phyloP scores from a whole-genome alignment of 2,329 filamentous ascomycete species.

The Trichoderma sp. region DNA sequence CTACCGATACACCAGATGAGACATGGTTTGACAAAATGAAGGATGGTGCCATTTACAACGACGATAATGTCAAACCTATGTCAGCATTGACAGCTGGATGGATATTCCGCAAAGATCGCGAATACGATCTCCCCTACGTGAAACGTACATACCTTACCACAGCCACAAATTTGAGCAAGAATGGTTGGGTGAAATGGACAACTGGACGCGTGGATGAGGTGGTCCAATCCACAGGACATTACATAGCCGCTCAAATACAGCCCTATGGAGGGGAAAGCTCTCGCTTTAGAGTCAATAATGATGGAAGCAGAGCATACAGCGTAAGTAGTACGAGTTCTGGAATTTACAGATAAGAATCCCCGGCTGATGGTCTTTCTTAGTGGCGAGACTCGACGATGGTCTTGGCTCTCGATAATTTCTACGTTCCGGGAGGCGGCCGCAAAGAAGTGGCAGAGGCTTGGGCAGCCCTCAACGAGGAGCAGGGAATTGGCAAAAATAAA shows the following conservation, averaged over 20 bases:
- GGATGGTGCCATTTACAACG: constrained; percentile 28
- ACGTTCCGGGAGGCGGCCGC: constrained; percentile 29
- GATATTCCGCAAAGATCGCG: constrained; percentile 45
- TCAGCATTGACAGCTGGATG: constrained; percentile 43
- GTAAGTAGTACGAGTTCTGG: constrained; percentile 44
- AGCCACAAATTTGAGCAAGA: constrained; percentile 38
- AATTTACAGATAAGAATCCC: constrained; percentile 22
- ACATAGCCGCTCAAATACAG: constrained; percentile 45
- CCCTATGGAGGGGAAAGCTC: constrained; percentile 44
- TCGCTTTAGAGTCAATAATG: constrained; percentile 38
- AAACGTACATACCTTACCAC: constrained; percentile 46
- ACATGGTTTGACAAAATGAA: constrained; percentile 40
- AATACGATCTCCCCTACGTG: constrained; percentile 48
- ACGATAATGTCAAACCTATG: constrained; percentile 42
- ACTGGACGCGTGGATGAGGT: constrained; percentile 38
- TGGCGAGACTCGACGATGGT: constrained; percentile 1
- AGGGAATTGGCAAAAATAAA: constrained; percentile 25
- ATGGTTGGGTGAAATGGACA: constrained; percentile 41
- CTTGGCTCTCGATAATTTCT: constrained; percentile 43
- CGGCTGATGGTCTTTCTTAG: background rate
- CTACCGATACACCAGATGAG: constrained; percentile 36
- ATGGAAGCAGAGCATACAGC: constrained; percentile 46
- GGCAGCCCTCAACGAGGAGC: constrained; percentile 41
- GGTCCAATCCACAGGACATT: constrained; percentile 33
- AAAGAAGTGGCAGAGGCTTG: constrained; percentile 38